Conservation (phyloP, 2,329 filamentous ascomycete genomes). For the Aureobasidium musti region DNA sequence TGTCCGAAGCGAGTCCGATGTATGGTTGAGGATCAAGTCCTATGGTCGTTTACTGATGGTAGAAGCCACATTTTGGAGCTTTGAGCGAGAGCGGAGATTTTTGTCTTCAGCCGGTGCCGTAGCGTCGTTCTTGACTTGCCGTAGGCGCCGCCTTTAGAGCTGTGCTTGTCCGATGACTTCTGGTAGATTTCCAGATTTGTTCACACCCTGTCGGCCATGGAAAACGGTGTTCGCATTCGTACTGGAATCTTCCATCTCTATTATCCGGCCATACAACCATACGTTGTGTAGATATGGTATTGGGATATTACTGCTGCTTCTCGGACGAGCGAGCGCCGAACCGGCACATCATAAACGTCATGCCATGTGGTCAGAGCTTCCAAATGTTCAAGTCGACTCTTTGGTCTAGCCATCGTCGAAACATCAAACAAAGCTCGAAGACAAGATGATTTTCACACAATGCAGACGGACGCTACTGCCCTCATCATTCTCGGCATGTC, state of each 20-base stretch:
- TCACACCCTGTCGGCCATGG: not conserved
- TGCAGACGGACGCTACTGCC: slow-evolving; percentile 16
- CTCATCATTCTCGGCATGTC: slow-evolving; percentile 10
- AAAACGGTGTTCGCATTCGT: not conserved
- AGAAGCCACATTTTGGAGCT: slow-evolving; percentile 6
- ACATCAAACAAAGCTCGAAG: not conserved
- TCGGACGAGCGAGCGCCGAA: not conserved
- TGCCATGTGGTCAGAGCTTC: slow-evolving; percentile 23
- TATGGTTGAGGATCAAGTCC: slow-evolving; percentile 9
- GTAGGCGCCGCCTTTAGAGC: slow-evolving; percentile 1
- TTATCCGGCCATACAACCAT: not conserved
- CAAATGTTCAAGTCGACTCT: not conserved
- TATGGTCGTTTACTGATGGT: slow-evolving; percentile 1
- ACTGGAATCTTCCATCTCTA: not conserved
- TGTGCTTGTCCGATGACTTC: slow-evolving; percentile 5
- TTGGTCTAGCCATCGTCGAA: not conserved
- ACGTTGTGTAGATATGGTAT: not conserved
- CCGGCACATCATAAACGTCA: slow-evolving; percentile 19
- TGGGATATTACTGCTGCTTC: not conserved
- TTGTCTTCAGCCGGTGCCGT: slow-evolving; percentile 16
- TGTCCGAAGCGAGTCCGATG: slow-evolving; percentile 16
- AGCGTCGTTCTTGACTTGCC: slow-evolving; percentile 15
- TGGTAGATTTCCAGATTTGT: not conserved
- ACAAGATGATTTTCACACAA: slow-evolving; percentile 27
- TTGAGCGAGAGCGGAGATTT: slow-evolving; percentile 21